Percentiles rank a stretch among this genome's conserved stretches.
phyloP scores from a whole-genome alignment of 2,329 filamentous ascomycete genomes.

The Penicillium olsonii region DNA sequence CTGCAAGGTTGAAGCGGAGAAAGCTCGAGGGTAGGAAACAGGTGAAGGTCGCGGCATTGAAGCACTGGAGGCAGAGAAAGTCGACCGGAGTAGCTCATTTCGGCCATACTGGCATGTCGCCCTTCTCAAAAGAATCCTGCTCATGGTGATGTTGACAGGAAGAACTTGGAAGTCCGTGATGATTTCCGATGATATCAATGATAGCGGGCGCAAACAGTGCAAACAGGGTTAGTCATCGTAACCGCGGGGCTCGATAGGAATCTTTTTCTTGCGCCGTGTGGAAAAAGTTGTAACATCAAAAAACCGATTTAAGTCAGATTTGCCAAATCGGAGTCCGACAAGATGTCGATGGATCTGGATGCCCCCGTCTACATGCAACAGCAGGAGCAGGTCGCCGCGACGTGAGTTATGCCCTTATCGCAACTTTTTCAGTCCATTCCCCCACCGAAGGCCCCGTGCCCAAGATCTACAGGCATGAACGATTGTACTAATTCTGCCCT shows the following conservation, averaged over 20 bases:
- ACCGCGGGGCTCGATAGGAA: slow-evolving; percentile 9
- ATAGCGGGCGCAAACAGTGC: slow-evolving; percentile 22
- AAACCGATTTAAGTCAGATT: not conserved
- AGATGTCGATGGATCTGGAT: slow-evolving; percentile 58
- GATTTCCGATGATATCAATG: slow-evolving; percentile 9
- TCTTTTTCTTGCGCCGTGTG: slow-evolving; percentile 23
- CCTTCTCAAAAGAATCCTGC: slow-evolving; percentile 32
- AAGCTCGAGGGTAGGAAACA: slow-evolving; percentile 21
- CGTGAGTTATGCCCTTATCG: slow-evolving; percentile 46
- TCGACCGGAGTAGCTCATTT: slow-evolving; percentile 31
- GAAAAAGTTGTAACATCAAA: slow-evolving; percentile 26
- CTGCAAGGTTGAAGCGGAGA: slow-evolving; percentile 24
- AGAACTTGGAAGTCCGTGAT: slow-evolving; percentile 5
- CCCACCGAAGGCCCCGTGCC: slow-evolving; percentile 15
- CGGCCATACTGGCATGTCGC: slow-evolving; percentile 33
- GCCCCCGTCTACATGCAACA: slow-evolving; percentile 53
- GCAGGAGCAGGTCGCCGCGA: slow-evolving; percentile 51
- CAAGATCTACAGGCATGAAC: not conserved
- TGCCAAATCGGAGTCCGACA: slow-evolving; percentile 9
- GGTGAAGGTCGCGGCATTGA: slow-evolving; percentile 23
- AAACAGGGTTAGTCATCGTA: slow-evolving; percentile 26
- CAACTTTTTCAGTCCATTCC: slow-evolving; percentile 7
- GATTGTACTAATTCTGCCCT: slow-evolving; percentile 14
- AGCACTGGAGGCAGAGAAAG: slow-evolving; percentile 30
- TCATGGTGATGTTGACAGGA: slow-evolving; percentile 29